Evolutionary conservation across 116 monocot species (phyloP).

Genomic region (Cymodocea nodosa): DNA sequence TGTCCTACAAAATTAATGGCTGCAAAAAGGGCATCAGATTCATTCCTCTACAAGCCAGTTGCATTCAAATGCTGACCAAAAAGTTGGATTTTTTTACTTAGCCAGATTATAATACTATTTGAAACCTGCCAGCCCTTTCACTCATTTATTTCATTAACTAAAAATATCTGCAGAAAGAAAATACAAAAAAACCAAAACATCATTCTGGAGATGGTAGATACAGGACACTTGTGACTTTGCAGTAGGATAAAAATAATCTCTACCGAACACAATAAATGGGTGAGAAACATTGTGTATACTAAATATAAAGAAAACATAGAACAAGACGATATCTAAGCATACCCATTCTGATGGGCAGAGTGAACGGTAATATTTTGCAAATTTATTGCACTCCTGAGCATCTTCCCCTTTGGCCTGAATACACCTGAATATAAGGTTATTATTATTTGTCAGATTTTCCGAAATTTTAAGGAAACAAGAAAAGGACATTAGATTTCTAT

Average conservation of each 20-base stretch:
- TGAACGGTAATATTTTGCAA: slow-evolving; percentile 72
- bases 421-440: slow-evolving; percentile 29
- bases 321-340: not conserved
- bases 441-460: not conserved
- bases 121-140: no score
- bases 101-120: no score
- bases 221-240: not conserved
- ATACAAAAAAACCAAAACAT: no score
- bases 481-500: no score
- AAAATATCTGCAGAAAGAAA: no score
- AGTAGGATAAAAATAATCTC: not conserved
- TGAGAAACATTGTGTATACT: not conserved
- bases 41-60: no score
- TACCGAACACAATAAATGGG: not conserved
- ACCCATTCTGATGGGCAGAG: slow-evolving; percentile 91
- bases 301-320: not conserved
- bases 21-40: no score
- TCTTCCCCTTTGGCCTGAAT: slow-evolving; percentile 61
- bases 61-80: no score
- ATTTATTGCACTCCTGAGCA: slow-evolving; percentile 66
- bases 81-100: no score
- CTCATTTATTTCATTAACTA: no score
- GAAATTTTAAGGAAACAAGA: not conserved
- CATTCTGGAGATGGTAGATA: not conserved
- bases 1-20: no score